Evolutionary conservation across 305 asterid species (phyloP).

Genomic region (Striga hermonthica): DNA sequence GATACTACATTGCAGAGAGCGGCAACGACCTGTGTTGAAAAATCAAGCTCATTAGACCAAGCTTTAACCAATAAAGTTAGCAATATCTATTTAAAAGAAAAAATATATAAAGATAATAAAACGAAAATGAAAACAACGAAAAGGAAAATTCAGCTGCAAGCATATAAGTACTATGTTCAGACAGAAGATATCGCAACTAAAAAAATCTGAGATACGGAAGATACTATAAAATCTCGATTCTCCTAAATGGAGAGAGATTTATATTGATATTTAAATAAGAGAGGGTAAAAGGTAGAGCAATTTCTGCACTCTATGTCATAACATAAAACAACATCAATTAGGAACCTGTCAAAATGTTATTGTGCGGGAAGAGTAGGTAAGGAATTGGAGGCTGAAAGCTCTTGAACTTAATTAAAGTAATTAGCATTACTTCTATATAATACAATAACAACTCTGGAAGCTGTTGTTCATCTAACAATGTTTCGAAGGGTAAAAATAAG

Average conservation of each 20-base stretch:
- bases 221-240: conserved; percentile 2
- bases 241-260: neutral
- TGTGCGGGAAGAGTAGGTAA: neutral
- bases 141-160: neutral
- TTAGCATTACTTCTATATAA: too few species aligned
- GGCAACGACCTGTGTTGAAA: conserved; percentile 72
- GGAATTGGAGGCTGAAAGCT: too few species aligned
- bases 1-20: conserved; percentile 97
- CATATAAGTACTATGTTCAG: conserved; percentile 14
- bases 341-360: conserved; percentile 2
- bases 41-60: neutral
- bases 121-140: neutral
- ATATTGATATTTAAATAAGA: conserved; percentile 6
- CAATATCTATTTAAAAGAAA: neutral
- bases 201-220: conserved; percentile 5
- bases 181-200: conserved; percentile 5
- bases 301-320: conserved; percentile 6
- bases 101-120: too few species aligned
- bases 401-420: too few species aligned
- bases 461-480: too few species aligned
- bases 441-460: too few species aligned
- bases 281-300: conserved; percentile 13
- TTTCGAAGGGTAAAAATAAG: too few species aligned
- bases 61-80: conserved; percentile 22
- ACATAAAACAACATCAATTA: conserved; percentile 3